Conservation (phyloP, 1,284 basidiomycete genomes). For the Irpex lacteus region DNA sequence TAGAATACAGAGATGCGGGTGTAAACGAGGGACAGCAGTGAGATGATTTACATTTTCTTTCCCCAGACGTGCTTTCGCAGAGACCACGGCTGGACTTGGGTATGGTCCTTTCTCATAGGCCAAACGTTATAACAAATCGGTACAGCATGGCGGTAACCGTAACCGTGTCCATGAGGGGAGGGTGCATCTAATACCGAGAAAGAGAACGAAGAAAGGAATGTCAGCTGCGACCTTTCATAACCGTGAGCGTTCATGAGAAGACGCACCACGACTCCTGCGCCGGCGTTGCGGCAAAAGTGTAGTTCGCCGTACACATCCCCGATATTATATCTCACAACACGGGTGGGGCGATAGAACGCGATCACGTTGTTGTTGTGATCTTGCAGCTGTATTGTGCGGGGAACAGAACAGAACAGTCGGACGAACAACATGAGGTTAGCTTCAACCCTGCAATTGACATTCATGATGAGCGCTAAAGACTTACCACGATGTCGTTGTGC, state of each 20-base stretch:
- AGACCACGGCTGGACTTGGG: neutral
- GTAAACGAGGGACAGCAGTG: slow-evolving; percentile 5
- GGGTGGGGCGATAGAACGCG: slow-evolving; percentile 73
- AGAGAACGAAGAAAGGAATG: slow-evolving; percentile 15
- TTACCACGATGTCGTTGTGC: slow-evolving; percentile 58
- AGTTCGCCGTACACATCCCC: slow-evolving; percentile 82
- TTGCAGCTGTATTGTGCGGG: slow-evolving; percentile 49
- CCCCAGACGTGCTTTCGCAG: slow-evolving; percentile 16
- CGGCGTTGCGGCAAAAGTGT: slow-evolving; percentile 73
- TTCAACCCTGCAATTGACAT: slow-evolving; percentile 13
- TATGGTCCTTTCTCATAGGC: slow-evolving; percentile 41
- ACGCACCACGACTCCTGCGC: slow-evolving; percentile 76
- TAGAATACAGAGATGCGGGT: slow-evolving; percentile 15
- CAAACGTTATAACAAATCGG: slow-evolving; percentile 69
- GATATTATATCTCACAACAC: slow-evolving; percentile 73
- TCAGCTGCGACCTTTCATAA: neutral
- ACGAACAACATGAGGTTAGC: slow-evolving; percentile 20
- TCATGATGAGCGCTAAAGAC: slow-evolving; percentile 23
- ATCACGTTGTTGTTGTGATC: slow-evolving; percentile 66
- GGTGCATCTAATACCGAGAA: slow-evolving; percentile 60
- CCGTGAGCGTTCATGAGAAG: neutral
- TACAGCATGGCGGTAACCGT: slow-evolving; percentile 81
- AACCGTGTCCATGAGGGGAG: slow-evolving; percentile 84
- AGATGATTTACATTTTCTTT: slow-evolving; percentile 20
- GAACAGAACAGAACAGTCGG: neutral